Conservation (phyloP, 768 basidiomycete species). For the Russula foetens region DNA sequence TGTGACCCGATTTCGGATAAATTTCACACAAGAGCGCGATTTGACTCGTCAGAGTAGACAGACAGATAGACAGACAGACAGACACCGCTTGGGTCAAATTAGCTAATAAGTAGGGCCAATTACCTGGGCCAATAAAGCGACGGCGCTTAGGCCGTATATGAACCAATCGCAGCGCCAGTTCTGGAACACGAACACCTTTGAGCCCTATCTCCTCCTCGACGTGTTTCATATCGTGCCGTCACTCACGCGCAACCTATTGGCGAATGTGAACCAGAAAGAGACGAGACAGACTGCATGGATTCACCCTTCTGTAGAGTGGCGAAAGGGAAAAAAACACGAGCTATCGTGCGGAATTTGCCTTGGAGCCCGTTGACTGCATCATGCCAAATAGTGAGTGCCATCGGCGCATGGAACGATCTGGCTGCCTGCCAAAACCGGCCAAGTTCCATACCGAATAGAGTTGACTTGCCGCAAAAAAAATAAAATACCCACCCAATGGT, state of each 20-base stretch:
- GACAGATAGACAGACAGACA: background rate
- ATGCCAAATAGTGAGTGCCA: constrained; percentile 19
- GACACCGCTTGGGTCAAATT: constrained; percentile 8
- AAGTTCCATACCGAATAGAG: constrained; percentile 18
- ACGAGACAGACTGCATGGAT: background rate
- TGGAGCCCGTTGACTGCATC: background rate
- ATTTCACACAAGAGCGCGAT: background rate
- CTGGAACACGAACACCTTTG: constrained; percentile 1
- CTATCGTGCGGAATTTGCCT: constrained; percentile 15
- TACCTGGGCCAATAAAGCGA: background rate
- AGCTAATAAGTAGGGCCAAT: constrained; percentile 2
- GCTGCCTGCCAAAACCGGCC: constrained; percentile 3
- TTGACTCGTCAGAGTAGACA: background rate
- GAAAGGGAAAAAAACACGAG: constrained; percentile 12
- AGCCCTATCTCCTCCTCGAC: background rate
- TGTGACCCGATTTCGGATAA: constrained; percentile 17
- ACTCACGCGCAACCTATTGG: background rate
- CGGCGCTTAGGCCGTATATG: background rate
- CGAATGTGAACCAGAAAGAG: background rate
- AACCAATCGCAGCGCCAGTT: background rate
- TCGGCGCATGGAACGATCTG: constrained; percentile 16
- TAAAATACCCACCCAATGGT: background rate
- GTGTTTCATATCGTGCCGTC: constrained; percentile 13
- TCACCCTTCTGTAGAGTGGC: background rate
- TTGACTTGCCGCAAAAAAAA: constrained; percentile 17